Conservation (phyloP, 768 basidiomycete species). For the Clathrus columnatus region DNA sequence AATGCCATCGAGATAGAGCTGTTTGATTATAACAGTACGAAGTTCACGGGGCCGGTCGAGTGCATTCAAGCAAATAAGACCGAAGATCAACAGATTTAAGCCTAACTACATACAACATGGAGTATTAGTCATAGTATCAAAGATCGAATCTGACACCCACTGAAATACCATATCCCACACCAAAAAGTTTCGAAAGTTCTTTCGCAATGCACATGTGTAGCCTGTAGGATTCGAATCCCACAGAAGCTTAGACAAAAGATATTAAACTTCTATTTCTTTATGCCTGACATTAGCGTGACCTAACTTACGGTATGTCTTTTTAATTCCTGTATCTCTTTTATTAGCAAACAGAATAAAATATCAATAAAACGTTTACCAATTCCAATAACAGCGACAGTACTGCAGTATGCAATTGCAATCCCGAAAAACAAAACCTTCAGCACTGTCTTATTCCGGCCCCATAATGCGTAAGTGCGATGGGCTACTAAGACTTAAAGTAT, state of each 20-base stretch:
- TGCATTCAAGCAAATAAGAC: neutral
- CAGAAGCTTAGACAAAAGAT: too few relatives aligned
- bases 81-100: neutral
- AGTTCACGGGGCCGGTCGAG: neutral
- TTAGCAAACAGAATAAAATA: neutral
- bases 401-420: neutral
- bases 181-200: too few relatives aligned
- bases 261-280: too few relatives aligned
- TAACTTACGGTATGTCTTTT: neutral
- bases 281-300: too few relatives aligned
- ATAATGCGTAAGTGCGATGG: neutral
- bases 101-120: neutral
- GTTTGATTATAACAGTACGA: neutral
- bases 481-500: neutral
- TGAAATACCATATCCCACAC: neutral
- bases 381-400: neutral
- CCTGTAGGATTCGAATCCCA: too few relatives aligned
- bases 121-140: neutral
- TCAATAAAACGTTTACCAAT: neutral
- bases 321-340: neutral
- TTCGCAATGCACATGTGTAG: too few relatives aligned
- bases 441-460: neutral
- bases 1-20: conserved; percentile 1
- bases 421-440: neutral
- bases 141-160: neutral